These are phyloP conservation scores for Camelina neglecta DNA, from an alignment of 345 rosid species.

Conservation along the genomic window DNA sequence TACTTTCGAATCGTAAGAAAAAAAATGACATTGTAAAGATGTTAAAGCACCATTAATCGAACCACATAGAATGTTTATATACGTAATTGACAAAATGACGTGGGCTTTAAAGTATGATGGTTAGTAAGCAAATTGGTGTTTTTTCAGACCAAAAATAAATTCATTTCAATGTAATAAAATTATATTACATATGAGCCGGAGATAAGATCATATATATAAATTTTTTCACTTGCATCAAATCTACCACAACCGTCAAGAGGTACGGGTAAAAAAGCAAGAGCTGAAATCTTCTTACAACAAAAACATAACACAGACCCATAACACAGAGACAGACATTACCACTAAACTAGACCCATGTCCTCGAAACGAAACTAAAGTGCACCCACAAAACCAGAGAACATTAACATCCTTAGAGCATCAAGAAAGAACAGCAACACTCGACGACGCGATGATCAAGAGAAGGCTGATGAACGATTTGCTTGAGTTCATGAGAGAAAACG, in stretches of 20 bases:
- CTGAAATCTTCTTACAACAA: conserved; percentile 31
- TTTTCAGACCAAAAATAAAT: no score
- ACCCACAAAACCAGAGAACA: conserved; percentile 27
- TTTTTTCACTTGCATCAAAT: conserved; percentile 4
- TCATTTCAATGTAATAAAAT: no score
- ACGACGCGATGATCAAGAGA: conserved; percentile 34
- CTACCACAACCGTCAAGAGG: conserved; percentile 21
- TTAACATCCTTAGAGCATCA: conserved; percentile 35
- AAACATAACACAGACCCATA: conserved; percentile 35
- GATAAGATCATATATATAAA: conserved; percentile 24
- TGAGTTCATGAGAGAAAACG: conserved; percentile 37
- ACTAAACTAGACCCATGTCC: conserved; percentile 41
- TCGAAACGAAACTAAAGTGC: conserved; percentile 37
- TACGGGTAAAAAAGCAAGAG: conserved; percentile 25
- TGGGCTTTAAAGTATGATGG: no score
- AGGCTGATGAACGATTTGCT: conserved; percentile 27
- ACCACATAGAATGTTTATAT: no score
- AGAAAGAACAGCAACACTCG: conserved; percentile 30
- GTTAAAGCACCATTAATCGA: no score
- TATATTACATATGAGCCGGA: no score
- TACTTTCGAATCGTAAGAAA: no score
- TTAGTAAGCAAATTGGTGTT: no score
- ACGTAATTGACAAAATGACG: no score
- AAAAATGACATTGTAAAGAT: no score
- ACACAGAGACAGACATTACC: conserved; percentile 23